These are phyloP conservation scores for Colletotrichum destructivum DNA, from an alignment of 2,329 filamentous ascomycete species.

Conservation along the genomic window DNA sequence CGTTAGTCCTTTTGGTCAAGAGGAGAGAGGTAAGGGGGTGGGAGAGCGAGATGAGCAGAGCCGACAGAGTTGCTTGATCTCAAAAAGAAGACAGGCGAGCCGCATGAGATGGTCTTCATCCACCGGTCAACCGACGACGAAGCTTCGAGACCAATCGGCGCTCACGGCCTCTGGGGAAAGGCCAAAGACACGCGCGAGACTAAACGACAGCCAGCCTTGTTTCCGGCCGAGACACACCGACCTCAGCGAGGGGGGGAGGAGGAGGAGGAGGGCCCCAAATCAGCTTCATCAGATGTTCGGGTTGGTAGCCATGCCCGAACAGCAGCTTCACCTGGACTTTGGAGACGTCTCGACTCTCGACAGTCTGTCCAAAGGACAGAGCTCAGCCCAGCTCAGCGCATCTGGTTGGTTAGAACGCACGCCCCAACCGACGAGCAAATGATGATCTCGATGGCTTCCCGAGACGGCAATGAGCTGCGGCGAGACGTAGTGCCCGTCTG, in stretches of 20 bases:
- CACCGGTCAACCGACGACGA: background rate
- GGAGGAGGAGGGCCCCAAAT: background rate
- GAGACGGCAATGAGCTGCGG: conserved; percentile 26
- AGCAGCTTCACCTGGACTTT: conserved; percentile 35
- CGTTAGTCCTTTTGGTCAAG: background rate
- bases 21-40: too few species aligned
- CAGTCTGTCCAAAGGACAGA: conserved; percentile 12
- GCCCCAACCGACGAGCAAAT: conserved; percentile 14
- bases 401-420: background rate
- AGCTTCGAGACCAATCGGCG: conserved; percentile 14
- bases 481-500: conserved; percentile 17
- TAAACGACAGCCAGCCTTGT: background rate
- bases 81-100: background rate
- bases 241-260: conserved; percentile 13
- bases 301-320: conserved; percentile 26
- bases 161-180: conserved; percentile 24
- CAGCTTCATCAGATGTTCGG: conserved; percentile 36
- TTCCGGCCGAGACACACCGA: conserved; percentile 7
- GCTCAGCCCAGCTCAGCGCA: background rate
- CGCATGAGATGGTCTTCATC: conserved; percentile 1
- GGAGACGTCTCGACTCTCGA: conserved; percentile 24
- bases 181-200: background rate
- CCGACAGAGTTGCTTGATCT: background rate
- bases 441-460: conserved; percentile 36
- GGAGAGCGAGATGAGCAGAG: background rate